A percentile compares a stretch with the other conserved stretches of the same genome.
Evolutionary conservation across 495 filamentous ascomycete species (phyloP).

Genomic region (Elasticomyces elasticus): DNA sequence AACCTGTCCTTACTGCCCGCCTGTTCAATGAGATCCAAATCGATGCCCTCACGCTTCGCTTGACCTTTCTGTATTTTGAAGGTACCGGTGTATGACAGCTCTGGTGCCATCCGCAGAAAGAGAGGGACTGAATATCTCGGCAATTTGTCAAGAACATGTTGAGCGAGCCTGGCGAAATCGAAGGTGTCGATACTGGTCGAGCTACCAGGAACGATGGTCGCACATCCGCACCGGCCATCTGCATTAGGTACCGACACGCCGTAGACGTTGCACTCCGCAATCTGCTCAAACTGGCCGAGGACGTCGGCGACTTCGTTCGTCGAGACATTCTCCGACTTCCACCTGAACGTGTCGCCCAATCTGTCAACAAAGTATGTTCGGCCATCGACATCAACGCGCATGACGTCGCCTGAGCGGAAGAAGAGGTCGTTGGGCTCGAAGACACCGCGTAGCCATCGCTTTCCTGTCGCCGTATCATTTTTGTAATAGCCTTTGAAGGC

Average conservation of each 20-base stretch:
- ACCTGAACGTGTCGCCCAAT: conserved; percentile 70
- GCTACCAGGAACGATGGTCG: conserved; percentile 22
- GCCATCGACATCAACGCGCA: conserved; percentile 55
- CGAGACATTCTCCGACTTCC: conserved; percentile 77
- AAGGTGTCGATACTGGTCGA: conserved; percentile 6
- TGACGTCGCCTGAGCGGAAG: conserved; percentile 64
- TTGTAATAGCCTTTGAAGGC: conserved; percentile 62
- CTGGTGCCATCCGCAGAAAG: conserved; percentile 26
- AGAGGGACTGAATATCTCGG: conserved; percentile 31
- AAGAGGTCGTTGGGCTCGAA: conserved; percentile 65
- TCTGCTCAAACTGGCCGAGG: conserved; percentile 52
- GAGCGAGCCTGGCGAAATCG: conserved; percentile 18
- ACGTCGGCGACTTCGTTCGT: conserved; percentile 67
- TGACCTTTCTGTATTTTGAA: conserved; percentile 25
- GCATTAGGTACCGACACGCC: conserved; percentile 55
- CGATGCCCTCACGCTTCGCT: conserved; percentile 22
- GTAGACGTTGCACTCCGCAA: conserved; percentile 71
- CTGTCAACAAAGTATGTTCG: conserved; percentile 69
- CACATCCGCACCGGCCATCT: conserved; percentile 36
- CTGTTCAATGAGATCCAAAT: conserved; percentile 33
- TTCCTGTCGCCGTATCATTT: conserved; percentile 53
- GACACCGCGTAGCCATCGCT: conserved; percentile 60
- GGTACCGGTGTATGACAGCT: conserved; percentile 24
- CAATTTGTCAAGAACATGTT: conserved; percentile 22
- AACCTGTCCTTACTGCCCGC: conserved; percentile 21